Evolutionary conservation across 139 green algal species (phyloP).

Genomic region (Chlamydomonas urium): DNA sequence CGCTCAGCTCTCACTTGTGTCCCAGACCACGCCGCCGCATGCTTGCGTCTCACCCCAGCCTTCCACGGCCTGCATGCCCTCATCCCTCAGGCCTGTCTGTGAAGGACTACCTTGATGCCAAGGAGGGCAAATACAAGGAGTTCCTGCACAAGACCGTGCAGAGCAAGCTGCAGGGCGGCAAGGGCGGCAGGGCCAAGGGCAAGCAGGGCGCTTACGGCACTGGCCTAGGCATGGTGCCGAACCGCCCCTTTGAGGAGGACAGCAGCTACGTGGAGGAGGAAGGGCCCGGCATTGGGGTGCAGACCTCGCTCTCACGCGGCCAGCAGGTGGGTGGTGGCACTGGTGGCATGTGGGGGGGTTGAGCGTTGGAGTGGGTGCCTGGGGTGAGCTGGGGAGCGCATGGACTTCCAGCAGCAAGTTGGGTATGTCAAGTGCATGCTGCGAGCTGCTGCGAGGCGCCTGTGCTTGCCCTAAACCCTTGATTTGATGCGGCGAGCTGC

Average conservation of each 20-base stretch:
- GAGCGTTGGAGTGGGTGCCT: neutral
- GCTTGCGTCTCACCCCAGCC: neutral
- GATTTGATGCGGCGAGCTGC: neutral
- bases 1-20: too few species aligned
- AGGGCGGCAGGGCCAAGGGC: too few species aligned
- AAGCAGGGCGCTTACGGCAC: too few species aligned
- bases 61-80: neutral
- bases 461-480: neutral
- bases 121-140: conserved; percentile 41
- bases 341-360: neutral
- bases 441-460: too few species aligned
- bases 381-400: too few species aligned
- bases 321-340: conserved; percentile 3
- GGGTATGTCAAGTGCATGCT: too few species aligned
- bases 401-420: too few species aligned
- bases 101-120: conserved; percentile 49
- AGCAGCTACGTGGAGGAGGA: conserved; percentile 1
- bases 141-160: conserved; percentile 13
- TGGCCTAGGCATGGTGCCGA: too few species aligned
- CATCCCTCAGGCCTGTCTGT: conserved; percentile 17
- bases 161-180: neutral
- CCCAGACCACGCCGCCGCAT: too few species aligned
- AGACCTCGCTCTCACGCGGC: neutral
- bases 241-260: neutral
- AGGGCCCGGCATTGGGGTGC: neutral